phyloP scores from a whole-genome alignment of 2,329 filamentous ascomycete species.

The Aureobasidium leucospermi region DNA sequence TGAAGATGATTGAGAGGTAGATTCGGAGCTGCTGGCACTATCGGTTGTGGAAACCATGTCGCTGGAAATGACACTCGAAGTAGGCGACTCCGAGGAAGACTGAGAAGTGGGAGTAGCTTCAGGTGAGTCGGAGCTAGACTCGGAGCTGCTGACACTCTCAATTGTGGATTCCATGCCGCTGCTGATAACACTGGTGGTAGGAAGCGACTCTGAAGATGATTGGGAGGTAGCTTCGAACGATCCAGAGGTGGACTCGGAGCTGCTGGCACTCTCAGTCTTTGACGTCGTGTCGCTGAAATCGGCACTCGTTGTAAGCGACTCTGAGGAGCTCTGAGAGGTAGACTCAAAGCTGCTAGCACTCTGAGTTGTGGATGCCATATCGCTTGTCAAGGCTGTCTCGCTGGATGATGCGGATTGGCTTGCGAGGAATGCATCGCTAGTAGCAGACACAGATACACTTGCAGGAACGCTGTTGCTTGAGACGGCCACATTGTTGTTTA shows the following conservation, averaged over 20 bases:
- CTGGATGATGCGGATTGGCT: background rate
- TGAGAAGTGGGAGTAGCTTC: background rate
- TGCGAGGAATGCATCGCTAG: background rate
- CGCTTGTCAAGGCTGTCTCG: background rate
- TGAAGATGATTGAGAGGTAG: background rate
- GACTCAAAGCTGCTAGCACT: background rate
- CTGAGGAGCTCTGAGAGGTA: background rate
- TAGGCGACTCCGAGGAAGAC: background rate
- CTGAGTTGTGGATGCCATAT: background rate
- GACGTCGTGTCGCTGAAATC: too few relatives aligned
- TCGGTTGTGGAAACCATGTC: too few relatives aligned
- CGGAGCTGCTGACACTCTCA: background rate
- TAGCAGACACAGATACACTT: background rate
- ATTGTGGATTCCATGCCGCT: too few relatives aligned
- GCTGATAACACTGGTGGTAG: background rate
- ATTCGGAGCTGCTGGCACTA: background rate
- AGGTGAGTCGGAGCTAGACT: background rate
- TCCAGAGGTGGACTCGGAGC: background rate
- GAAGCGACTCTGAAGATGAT: background rate
- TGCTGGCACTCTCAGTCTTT: too few relatives aligned
- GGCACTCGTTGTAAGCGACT: too few relatives aligned
- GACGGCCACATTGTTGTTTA: background rate
- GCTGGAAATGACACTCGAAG: too few relatives aligned
- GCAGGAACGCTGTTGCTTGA: background rate
- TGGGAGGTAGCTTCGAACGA: background rate